phyloP scores from a whole-genome alignment of 179 eudicot genomes.

The Heliamphora pulchella region DNA sequence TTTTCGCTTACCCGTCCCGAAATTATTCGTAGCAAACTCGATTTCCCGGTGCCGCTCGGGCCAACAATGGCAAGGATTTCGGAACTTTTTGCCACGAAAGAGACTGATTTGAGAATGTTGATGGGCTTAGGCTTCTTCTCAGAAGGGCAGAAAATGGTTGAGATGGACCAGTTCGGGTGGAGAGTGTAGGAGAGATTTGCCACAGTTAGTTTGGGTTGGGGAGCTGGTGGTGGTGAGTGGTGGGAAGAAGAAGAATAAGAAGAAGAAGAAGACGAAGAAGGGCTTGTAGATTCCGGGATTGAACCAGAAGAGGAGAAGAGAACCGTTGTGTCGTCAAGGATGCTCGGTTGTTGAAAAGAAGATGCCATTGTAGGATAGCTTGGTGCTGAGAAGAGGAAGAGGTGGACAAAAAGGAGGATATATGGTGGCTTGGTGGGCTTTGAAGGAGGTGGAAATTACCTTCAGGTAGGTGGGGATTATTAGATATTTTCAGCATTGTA shows the following conservation, averaged over 20 bases:
- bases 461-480: too few species aligned
- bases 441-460: slow-evolving; percentile 8
- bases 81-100: slow-evolving; percentile 52
- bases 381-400: not conserved
- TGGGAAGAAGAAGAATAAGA: slow-evolving; percentile 27
- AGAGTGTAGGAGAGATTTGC: slow-evolving; percentile 68
- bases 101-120: slow-evolving; percentile 59
- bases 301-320: slow-evolving; percentile 52
- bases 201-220: slow-evolving; percentile 38
- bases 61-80: slow-evolving; percentile 76
- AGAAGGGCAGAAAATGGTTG: not conserved
- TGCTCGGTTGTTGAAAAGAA: slow-evolving; percentile 36
- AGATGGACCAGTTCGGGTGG: slow-evolving; percentile 19
- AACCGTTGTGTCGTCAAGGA: slow-evolving; percentile 51
- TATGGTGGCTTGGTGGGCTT: not conserved
- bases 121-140: slow-evolving; percentile 31
- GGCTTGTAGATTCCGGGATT: slow-evolving; percentile 31
- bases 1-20: slow-evolving; percentile 56
- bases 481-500: too few species aligned
- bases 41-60: slow-evolving; percentile 93
- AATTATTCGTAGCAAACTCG: slow-evolving; percentile 55
- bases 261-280: slow-evolving; percentile 28
- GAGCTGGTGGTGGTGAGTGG: slow-evolving; percentile 38
- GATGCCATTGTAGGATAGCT: slow-evolving; percentile 35
- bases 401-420: not conserved